Evolutionary conservation across 331 rosid species (phyloP), one percentile per base, ranked within the genome.

Genomic region (Quercus phellos): DNA sequence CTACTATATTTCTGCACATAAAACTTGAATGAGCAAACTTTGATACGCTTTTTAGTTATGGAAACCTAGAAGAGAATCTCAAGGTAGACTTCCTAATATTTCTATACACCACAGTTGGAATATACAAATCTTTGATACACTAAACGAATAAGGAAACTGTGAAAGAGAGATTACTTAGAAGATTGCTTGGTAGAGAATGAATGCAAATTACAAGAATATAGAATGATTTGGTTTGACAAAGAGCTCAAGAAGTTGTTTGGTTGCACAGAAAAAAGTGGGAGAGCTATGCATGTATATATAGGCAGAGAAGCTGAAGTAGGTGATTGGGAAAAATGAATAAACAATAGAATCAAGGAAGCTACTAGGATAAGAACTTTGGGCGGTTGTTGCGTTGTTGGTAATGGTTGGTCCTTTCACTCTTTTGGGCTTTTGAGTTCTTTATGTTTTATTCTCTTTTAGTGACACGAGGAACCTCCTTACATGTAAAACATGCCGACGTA

Each of bases 311-410:
- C 54, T 4, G 30, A 30, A 12, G 60, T 5, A 51, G 51, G 24
- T 12, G 17, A 4, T 46, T 27, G 29, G 42, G 14, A 13, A 55
- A 72, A 24, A 46, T 38, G 30, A 43, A 55, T 4, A 38, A 22
- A 55, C 22, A 75, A 34, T 32, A 22, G 13, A 74, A 54, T 59
- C 77, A 60, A 77, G 68, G 22, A 24, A 68, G 55, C 59, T 19
- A 4, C 35, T 43, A 0, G 16, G 74, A 68, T 34, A 67, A 53
- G 68, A 76, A 12, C 9, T 16, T 21, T 51, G 77, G 78, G 58
- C 38, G 56, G 82, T 60, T 21, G 82, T 78, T 38, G 51, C 38
- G 77, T 60, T 21, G 80, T 78, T 38, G 51, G 34, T 2, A 38
- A 4, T 54, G 70, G 30, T 51, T 32, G 5, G 27, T 2, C 18